Base-by-base conservation (phyloP, 768 basidiomycete species). In the Hortiboletus campestris region DNA sequence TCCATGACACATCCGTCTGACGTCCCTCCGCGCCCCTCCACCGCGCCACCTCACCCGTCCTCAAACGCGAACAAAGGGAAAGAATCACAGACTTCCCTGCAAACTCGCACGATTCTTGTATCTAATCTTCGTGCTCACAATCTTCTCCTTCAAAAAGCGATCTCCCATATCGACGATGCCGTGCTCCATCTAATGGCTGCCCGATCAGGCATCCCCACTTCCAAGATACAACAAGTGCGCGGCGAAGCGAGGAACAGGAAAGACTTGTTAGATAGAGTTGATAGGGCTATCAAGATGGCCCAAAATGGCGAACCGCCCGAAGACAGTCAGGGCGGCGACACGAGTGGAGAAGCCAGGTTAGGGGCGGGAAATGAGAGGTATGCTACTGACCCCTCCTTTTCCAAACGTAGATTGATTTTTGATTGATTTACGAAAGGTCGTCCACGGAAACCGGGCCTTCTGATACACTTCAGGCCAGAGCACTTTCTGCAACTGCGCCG, bases 161-260 rank as follows among this genome's bases (percentile, higher is more conserved):
- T 69, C 53, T 63, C 68, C 49, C 68, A 60, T 36, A 68, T 69
- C n/a, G 67, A 69, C 43, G 64, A 70, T 59, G 68, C 67, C 12
- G 64, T 69, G 38, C 69, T 68, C 34, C 59, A 62, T 51, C 49
- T 69, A 4, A 59, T 69, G 64, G 67, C 67, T 41, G 67, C 68
- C 50, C 58, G 69, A 71, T 69, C 69, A 11, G 69, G 67, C 36
- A 66, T 71, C 32, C 67, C 67, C 6, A 69, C 53, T 53, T 62
- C 67, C 49, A 71, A 62, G 39, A 69, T 68, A 40, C 67, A 70
- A 35, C 63, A 71, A 49, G 66, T 71, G 20, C 66, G 66, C 31
- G 62, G 58, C 11, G 69, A 67, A 60, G 67, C 68, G 46, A 69
- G 62, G 60, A 67, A 46, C 54, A 71, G 67, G 46, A 68, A 69